Percentiles rank a stretch among this genome's conserved stretches.
phyloP scores from a whole-genome alignment of 805 yeast genomes.

The Saturnispora sekii region DNA sequence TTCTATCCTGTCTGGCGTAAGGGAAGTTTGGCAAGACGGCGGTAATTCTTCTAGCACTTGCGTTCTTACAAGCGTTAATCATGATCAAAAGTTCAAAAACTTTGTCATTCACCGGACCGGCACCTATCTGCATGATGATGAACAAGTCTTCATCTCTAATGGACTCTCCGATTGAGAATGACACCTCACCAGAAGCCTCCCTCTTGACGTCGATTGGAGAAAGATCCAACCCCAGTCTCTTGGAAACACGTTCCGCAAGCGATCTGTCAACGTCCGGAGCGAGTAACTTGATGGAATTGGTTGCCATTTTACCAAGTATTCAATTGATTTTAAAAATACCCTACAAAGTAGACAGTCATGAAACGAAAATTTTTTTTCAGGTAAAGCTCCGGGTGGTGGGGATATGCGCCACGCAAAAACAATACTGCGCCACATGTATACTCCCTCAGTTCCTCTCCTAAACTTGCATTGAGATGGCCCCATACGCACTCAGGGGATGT shows the following conservation, averaged over 20 bases:
- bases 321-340: too few species aligned
- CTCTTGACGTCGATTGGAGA: conserved; percentile 57
- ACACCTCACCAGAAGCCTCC: conserved; percentile 64
- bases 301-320: conserved; percentile 39
- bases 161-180: conserved; percentile 70
- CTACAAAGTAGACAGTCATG: too few species aligned
- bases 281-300: conserved; percentile 58
- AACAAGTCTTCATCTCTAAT: conserved; percentile 80
- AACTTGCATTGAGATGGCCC: not conserved
- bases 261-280: conserved; percentile 64
- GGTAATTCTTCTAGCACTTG: conserved; percentile 74
- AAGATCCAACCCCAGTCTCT: conserved; percentile 43
- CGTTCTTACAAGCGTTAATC: conserved; percentile 76
- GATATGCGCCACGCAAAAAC: not conserved
- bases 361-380: not conserved
- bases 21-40: conserved; percentile 80
- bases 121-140: conserved; percentile 70
- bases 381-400: too few species aligned
- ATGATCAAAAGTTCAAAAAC: conserved; percentile 66
- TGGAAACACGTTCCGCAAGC: conserved; percentile 59
- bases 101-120: conserved; percentile 68
- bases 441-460: not conserved
- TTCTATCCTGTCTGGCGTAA: conserved; percentile 82
- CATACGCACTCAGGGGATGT: conserved; percentile 2
- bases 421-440: too few species aligned